Conservation (phyloP, 2,329 filamentous ascomycete species). For the Gaeumannomyces sp. region DNA sequence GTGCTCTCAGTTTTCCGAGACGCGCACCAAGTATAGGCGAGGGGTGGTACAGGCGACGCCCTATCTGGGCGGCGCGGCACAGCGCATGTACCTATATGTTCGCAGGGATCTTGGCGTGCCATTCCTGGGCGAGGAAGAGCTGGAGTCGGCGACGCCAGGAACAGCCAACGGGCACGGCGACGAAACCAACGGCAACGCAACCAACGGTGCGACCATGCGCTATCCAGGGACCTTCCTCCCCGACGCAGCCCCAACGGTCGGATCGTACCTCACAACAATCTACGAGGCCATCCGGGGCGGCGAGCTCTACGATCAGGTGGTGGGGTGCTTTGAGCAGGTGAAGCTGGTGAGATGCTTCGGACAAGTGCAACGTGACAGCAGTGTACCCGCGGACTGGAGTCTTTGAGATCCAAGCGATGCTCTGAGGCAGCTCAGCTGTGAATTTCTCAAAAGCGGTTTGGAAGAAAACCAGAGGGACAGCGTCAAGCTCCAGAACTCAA, state of each 20-base stretch:
- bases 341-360: conserved; percentile 56
- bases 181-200: not conserved
- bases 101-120: conserved; percentile 19
- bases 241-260: not conserved
- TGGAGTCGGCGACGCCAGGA: not conserved
- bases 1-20: not conserved
- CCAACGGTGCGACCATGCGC: not conserved
- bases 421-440: no score
- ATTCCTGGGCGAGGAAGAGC: conserved; percentile 8
- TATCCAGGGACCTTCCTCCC: not conserved
- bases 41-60: not conserved
- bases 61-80: not conserved
- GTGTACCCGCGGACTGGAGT: not conserved
- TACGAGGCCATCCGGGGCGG: conserved; percentile 62
- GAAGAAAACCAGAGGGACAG: not conserved
- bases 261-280: conserved; percentile 46
- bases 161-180: not conserved
- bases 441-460: no score
- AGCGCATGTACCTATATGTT: conserved; percentile 19
- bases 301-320: conserved; percentile 65
- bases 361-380: not conserved
- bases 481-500: no score
- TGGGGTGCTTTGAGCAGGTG: conserved; percentile 56
- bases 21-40: not conserved
- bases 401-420: not conserved